Evolutionary conservation across 768 basidiomycete genomes (phyloP), one percentile per base, ranked within the genome.

Genomic region (Suillus placidus): DNA sequence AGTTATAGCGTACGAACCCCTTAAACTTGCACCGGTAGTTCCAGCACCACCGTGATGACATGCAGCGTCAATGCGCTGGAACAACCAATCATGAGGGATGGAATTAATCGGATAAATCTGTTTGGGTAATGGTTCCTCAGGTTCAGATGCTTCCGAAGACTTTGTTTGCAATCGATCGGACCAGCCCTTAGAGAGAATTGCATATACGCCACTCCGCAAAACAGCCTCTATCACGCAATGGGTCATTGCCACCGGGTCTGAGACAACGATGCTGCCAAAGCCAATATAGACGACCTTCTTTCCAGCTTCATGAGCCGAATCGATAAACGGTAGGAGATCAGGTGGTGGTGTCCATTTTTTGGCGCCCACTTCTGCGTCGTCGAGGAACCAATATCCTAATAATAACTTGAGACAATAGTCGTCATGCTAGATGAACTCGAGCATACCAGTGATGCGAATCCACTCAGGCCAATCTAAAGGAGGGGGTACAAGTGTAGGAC

Each of bases 381-480:
- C 88, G 55, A 99, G 84, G 85, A 95, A 96, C 97, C 97, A 99
- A 76, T 97, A 99, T 10, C 97, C 97, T 93, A 60, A 10, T 68
- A 68, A 63, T 49, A 52, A 62, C 16, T 32, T 58, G 23, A 13
- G 52, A 47, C 34, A 18, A 18, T 63, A 34, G 57, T 30, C 10
- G 14, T 26, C 20, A 20, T 34, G 67, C 38, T 76, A 62, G 58
- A 18, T 32, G 23, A 38, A 43, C 26, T 64, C 26, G 60, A 55
- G 61, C 73, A 65, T 70, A 92, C 93, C 94, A 67, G 95, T 95
- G 1, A 96, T 87, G 49, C 93, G 90, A 68, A 99, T 98, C 95
- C 96, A 98, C 77, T 99, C 97, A 5, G 95, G 94, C 97, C 97
- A 99, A 76, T 99, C 97, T 63, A 99, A 79, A 4, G 97, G 97